A percentile compares a stretch with the other conserved stretches of the same genome.
phyloP scores from a whole-genome alignment of 2,329 filamentous ascomycete species.

The Colletotrichum sp. region DNA sequence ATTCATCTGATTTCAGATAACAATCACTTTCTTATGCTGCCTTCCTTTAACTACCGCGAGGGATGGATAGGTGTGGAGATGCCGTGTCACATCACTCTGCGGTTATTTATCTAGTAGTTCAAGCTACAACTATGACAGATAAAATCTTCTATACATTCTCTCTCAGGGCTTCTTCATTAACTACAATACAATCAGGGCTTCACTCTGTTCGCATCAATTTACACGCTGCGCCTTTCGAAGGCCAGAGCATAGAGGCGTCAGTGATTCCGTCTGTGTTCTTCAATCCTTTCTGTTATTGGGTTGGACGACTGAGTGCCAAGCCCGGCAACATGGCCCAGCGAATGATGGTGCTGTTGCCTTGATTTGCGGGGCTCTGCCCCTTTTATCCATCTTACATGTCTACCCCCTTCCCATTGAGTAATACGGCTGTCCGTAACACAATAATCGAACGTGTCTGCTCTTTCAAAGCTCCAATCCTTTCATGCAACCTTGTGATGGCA shows the following conservation, averaged over 20 bases:
- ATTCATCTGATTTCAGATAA: too few species aligned
- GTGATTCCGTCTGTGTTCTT: neutral
- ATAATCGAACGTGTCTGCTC: accelerated
- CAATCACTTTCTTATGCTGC: neutral
- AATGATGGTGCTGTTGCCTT: neutral
- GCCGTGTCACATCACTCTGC: too few species aligned
- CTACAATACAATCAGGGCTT: too few species aligned
- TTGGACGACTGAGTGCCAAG: neutral
- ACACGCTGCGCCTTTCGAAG: too few species aligned
- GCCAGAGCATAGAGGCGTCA: neutral
- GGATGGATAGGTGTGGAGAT: too few species aligned
- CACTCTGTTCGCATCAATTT: too few species aligned
- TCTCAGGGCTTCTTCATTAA: too few species aligned
- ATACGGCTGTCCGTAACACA: neutral
- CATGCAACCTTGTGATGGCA: neutral
- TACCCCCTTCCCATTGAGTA: neutral
- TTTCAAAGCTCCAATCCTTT: neutral
- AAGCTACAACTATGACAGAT: accelerated
- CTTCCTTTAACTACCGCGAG: too few species aligned
- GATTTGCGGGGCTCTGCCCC: neutral
- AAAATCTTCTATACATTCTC: too few species aligned
- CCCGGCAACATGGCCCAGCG: neutral
- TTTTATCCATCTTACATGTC: neutral
- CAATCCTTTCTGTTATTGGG: neutral
- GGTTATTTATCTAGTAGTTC: too few species aligned